These are phyloP conservation scores for Avena atlantica DNA, from an alignment of 176 grass and related monocot genomes.

Conservation along the genomic window DNA sequence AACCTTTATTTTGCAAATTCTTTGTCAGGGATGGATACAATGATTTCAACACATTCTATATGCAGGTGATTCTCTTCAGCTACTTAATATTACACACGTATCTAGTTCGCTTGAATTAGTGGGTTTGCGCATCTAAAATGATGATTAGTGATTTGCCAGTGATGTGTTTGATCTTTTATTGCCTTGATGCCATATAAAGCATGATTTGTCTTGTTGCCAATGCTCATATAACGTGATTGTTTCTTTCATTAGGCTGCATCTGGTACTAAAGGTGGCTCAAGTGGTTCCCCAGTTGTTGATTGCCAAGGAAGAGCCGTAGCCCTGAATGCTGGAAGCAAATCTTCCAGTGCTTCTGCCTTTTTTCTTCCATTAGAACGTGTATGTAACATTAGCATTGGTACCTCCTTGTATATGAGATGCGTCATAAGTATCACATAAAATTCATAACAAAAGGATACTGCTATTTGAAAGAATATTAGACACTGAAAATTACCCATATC, in stretches of 20 bases:
- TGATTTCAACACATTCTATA: constrained; percentile 99
- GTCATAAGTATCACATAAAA: neutral
- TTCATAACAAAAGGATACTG: neutral
- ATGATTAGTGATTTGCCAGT: constrained; percentile 19
- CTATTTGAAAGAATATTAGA: constrained; percentile 14
- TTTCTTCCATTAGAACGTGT: constrained; percentile 97
- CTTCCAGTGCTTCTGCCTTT: constrained; percentile 96
- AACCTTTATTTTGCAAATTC: constrained; percentile 38
- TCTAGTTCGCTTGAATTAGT: neutral
- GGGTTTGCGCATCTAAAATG: constrained; percentile 6
- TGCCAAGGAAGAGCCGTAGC: constrained; percentile 98
- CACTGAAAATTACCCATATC: neutral
- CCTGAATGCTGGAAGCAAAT: constrained; percentile 99
- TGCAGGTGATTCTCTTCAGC: constrained; percentile 74
- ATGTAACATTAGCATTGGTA: constrained; percentile 35
- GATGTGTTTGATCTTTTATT: constrained; percentile 30
- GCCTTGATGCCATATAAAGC: neutral
- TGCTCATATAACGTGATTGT: neutral
- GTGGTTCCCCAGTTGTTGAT: constrained; percentile 97
- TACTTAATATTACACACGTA: constrained; percentile 30
- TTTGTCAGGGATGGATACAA: constrained; percentile 94
- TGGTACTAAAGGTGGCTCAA: constrained; percentile 99
- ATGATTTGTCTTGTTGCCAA: constrained; percentile 4
- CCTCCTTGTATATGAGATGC: constrained; percentile 5
- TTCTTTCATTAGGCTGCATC: constrained; percentile 87